Base-by-base conservation (phyloP, 177 flowering plant species). In the Vitis hybrid region DNA sequence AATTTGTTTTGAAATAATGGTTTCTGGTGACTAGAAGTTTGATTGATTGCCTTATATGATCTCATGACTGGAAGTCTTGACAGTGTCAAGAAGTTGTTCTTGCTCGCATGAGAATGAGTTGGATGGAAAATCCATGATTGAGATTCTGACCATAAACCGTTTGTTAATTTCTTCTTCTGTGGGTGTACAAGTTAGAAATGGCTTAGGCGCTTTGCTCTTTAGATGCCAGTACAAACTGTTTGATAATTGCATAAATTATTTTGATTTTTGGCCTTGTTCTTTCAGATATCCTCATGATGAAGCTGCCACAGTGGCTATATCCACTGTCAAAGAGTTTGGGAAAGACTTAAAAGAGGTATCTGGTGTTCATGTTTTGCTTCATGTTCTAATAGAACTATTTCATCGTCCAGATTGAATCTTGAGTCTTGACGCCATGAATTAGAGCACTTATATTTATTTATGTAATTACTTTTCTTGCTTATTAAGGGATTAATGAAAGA, bases 201-300 rank as follows among this genome's bases (percentile, higher is more conserved):
- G 60, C 16, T 4, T 1, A 45, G 18, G 39, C 45, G n/a, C 22
- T 18, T 63, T 29, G 58, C 31, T 19, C 29, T 0, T 34, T 51
- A 29, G 22, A 13, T 52, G 3, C 29, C 29, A 26, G 29, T 26
- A 26, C 5, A 39, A 39, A 39, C 9, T 19, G 59, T 65, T 12
- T 63, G 20, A 65, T 5, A 49, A 15, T 7, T 15, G n/a, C 22
- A 9, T 50, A 5, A 0, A 58, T 50, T 5, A 26, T 61, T 10
- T 59, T 22, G 52, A 9, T 53, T 39, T 52, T 18, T 52, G 0
- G 20, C 55, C 1, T 22, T 10, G 3, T 67, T 73, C 11, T 45
- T 64, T 60, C 90, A 95, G 99, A 20, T 95, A 91, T 78, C 98
- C 98, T 71, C 84, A 59, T 67, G 89, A 89, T 49, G 92, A 95